These are phyloP conservation scores for Penicillium janthinellum DNA, from an alignment of 2,329 filamentous ascomycete species.

Conservation along the genomic window DNA sequence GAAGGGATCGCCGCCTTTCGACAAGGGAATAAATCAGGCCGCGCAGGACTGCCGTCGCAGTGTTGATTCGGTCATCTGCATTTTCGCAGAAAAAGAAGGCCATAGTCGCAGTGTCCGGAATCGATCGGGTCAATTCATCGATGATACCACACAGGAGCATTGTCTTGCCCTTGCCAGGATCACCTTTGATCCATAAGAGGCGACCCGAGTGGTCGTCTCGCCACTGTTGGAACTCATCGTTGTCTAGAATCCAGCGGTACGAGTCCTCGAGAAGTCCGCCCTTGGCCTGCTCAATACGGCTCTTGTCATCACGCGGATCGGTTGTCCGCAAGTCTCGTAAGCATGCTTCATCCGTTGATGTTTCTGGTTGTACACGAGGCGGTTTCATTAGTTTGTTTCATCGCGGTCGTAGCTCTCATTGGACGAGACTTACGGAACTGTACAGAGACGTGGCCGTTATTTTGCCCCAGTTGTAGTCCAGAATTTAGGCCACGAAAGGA, in stretches of 20 bases:
- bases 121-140: conserved; percentile 1
- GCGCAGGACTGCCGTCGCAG: conserved; percentile 43
- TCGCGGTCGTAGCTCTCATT: not conserved
- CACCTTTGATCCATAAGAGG: too few relatives aligned
- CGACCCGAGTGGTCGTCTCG: too few relatives aligned
- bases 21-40: conserved; percentile 49
- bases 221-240: too few relatives aligned
- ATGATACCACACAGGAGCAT: not conserved
- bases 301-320: too few relatives aligned
- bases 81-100: conserved; percentile 44
- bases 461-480: not conserved
- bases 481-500: not conserved
- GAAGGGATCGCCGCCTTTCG: conserved; percentile 34
- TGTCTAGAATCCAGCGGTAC: too few relatives aligned
- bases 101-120: not conserved
- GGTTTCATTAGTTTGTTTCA: too few relatives aligned
- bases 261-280: too few relatives aligned
- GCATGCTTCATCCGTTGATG: too few relatives aligned
- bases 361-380: too few relatives aligned
- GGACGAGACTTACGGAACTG: not conserved
- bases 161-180: not conserved
- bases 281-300: too few relatives aligned
- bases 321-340: too few relatives aligned
- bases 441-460: not conserved
- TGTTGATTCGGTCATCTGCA: conserved; percentile 44